These are phyloP conservation scores for Pyrenochaeta sp. DNA, from an alignment of 2,329 filamentous ascomycete genomes.

Conservation along the genomic window DNA sequence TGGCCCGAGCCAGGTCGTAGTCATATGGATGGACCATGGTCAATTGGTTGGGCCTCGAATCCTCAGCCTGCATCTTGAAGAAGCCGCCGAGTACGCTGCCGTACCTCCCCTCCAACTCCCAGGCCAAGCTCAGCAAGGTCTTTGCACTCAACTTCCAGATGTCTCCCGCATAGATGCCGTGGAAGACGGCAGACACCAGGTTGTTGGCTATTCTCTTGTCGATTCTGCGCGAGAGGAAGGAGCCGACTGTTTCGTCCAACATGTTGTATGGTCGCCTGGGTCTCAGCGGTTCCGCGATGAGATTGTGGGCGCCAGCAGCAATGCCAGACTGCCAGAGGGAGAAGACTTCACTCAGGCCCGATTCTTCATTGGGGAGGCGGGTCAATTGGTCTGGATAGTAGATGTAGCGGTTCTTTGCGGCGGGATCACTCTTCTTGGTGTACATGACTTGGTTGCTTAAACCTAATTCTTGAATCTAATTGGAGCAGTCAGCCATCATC, in stretches of 20 bases:
- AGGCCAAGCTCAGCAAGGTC: constrained; percentile 63
- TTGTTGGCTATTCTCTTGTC: constrained; percentile 70
- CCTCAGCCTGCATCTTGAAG: constrained; percentile 25
- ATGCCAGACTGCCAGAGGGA: constrained; percentile 61
- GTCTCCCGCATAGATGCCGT: constrained; percentile 94
- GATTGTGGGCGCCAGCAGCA: constrained; percentile 57
- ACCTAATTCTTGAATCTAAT: constrained; percentile 66
- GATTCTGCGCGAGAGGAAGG: constrained; percentile 67
- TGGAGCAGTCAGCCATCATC: constrained; percentile 18
- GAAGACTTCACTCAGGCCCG: constrained; percentile 37
- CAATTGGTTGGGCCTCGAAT: constrained; percentile 2
- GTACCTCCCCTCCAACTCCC: constrained; percentile 57
- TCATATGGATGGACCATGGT: constrained; percentile 32
- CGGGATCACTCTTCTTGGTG: constrained; percentile 59
- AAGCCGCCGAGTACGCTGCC: constrained; percentile 40
- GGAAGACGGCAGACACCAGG: constrained; percentile 74
- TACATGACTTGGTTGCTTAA: constrained; percentile 64
- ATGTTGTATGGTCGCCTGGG: constrained; percentile 45
- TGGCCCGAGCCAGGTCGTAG: constrained; percentile 23
- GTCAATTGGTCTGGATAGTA: constrained; percentile 89
- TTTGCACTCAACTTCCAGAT: constrained; percentile 79
- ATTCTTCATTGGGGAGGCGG: constrained; percentile 35
- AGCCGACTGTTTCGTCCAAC: constrained; percentile 74
- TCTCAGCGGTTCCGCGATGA: constrained; percentile 47
- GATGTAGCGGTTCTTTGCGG: constrained; percentile 74